phyloP scores from a whole-genome alignment of 2,329 filamentous ascomycete species.

The Fusarium foetens region DNA sequence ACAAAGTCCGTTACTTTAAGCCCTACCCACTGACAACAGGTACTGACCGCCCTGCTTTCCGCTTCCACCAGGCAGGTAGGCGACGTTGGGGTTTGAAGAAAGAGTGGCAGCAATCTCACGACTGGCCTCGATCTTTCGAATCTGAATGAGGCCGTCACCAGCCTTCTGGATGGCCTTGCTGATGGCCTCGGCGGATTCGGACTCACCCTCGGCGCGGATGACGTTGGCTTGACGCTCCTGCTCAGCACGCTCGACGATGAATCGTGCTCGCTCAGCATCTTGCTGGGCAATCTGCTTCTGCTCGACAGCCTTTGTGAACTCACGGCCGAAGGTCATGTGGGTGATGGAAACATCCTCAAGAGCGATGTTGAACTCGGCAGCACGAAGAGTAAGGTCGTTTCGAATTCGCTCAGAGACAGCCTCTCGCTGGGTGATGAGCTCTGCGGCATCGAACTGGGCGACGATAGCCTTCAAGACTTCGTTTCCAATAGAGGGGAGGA shows the following conservation, averaged over 20 bases:
- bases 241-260: slow-evolving; percentile 98
- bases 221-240: slow-evolving; percentile 99
- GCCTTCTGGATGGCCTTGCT: slow-evolving; percentile 91
- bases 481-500: slow-evolving; percentile 98
- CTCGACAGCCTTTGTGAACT: slow-evolving; percentile 98
- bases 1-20: slow-evolving; percentile 39
- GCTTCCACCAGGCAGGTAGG: slow-evolving; percentile 86
- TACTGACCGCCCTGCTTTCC: slow-evolving; percentile 70
- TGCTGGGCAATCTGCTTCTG: slow-evolving; percentile 99
- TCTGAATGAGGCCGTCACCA: slow-evolving; percentile 93
- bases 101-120: slow-evolving; percentile 94
- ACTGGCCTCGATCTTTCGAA: slow-evolving; percentile 95
- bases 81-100: slow-evolving; percentile 91
- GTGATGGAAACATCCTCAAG: slow-evolving; percentile 99
- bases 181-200: slow-evolving; percentile 95
- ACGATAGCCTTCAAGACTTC: slow-evolving; percentile 99
- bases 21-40: slow-evolving; percentile 63
- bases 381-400: slow-evolving; percentile 89
- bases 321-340: slow-evolving; percentile 99
- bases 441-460: slow-evolving; percentile 97
- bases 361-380: slow-evolving; percentile 97
- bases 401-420: slow-evolving; percentile 96
- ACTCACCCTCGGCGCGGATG: slow-evolving; percentile 97
- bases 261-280: slow-evolving; percentile 95
- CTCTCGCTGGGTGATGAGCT: slow-evolving; percentile 98